Evolutionary conservation across 768 basidiomycete species (phyloP), one percentile per base, ranked within the genome.

Genomic region (Pulveroboletus sp.): DNA sequence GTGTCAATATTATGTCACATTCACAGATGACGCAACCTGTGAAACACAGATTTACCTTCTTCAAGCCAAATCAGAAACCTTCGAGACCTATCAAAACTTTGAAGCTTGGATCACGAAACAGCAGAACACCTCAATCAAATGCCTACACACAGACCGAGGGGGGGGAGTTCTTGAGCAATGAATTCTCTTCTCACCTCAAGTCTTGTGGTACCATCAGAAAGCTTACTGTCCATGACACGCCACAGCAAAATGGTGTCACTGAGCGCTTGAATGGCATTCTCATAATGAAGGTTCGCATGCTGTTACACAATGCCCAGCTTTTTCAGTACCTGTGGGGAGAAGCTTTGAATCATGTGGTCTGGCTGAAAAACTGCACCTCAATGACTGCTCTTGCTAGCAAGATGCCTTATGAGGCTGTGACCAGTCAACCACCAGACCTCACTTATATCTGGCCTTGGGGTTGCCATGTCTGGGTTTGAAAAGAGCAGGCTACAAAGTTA

Each of bases 161-260:
- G 3, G 45, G 51, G 2, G 71, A 80, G 45, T 78, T 74, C 40
- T 49, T 70, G 44, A 29, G 39, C 3, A 9, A 41, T 2, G 19
- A 35, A 2, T 29, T 29, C 27, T 6, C 27, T 29, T 6, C 13
- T 22, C 12, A 45, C 13, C 38, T n/a, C 3, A 4, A 31, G 31
- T 13, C 32, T 23, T 9, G 17, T 14, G 49, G 49, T 1, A 51
- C 20, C 0, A 34, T 13, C 2, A 0, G 19, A 1, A 31, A 43
- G 13, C 41, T 53, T 16, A 53, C 47, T 6, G 14, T 22, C 0
- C 47, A 53, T 32, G 40, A 53, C 5, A 45, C 10, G 11, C 43
- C 36, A 1, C 38, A 53, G 17, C 31, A 45, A 4, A 53, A 53
- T 7, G 17, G 43, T 2, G 12, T 49, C 0, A 43, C 47, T 5